phyloP scores from a whole-genome alignment of 2,329 filamentous ascomycete species.

The Geosmithia flava region DNA sequence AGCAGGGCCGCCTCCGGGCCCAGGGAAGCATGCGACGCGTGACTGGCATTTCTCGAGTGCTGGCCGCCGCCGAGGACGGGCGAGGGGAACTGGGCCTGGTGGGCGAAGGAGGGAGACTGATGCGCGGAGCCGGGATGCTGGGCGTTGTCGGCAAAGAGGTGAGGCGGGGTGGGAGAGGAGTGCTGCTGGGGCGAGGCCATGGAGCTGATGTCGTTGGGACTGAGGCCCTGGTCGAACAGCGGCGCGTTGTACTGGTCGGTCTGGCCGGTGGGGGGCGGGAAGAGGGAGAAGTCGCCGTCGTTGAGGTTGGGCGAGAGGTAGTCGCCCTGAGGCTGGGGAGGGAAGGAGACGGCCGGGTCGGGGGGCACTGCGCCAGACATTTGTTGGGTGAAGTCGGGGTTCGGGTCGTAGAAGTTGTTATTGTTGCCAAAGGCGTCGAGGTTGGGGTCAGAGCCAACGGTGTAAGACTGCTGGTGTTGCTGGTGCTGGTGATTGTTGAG shows the following conservation, averaged over 20 bases:
- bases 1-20: constrained; percentile 45
- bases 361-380: constrained; percentile 14
- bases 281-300: constrained; percentile 52
- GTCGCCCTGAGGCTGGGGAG: constrained; percentile 25
- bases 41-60: constrained; percentile 37
- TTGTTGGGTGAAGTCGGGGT: constrained; percentile 30
- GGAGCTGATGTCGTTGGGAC: constrained; percentile 32
- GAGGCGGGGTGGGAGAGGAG: constrained; percentile 43
- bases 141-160: constrained; percentile 37
- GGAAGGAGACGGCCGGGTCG: constrained; percentile 26
- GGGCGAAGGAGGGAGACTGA: constrained; percentile 42
- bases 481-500: constrained; percentile 30
- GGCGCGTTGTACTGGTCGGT: constrained; percentile 49
- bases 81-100: constrained; percentile 41
- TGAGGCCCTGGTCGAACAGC: constrained; percentile 41
- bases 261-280: constrained; percentile 41
- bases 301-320: constrained; percentile 40
- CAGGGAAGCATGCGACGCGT: constrained; percentile 23
- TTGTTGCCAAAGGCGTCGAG: constrained; percentile 30
- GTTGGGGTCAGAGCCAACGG: not conserved
- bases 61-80: constrained; percentile 21
- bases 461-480: constrained; percentile 20
- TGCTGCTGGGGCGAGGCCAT: constrained; percentile 44
- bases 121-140: constrained; percentile 34
- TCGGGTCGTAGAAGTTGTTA: constrained; percentile 36